Evolutionary conservation across 2,329 filamentous ascomycete species (phyloP), one percentile per base, ranked within the genome.

Genomic region (Diatrype stigma): DNA sequence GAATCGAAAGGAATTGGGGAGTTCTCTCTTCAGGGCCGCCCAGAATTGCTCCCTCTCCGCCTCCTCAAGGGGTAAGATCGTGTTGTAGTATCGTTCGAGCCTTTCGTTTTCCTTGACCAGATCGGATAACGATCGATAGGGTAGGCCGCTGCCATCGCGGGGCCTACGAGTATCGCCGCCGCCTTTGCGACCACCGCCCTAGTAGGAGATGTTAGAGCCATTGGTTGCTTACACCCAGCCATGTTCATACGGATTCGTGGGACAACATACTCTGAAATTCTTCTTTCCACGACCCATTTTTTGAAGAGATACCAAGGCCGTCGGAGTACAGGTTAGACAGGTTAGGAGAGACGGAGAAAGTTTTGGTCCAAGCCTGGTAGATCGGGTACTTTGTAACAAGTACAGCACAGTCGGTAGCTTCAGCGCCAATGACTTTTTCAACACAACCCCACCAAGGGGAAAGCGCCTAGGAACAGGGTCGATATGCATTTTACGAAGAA

Each of bases 1-100:
- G 73, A 99, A 99, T 55, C 94, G 85, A 76, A 97, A 99, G 71
- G 92, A 96, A 75, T 96, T 97, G 50, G 94, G 94, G 47, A 99
- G 76, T 67, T 97, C 92, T 57, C 86, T 83, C 63, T 85, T 83
- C 67, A 97, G 76, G 1, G 88, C 83, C 35, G 81, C 80, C 94
- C 94, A 99, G 72, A 96, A 97, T 10, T 81, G 78, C 51, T 84
- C 77, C 63, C 82, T 84, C 73, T 97, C 93, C 44, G 86, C 83
- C 46, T 91, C 88, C 1, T 87, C 79, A 7, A 97, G 74, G 52
- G 91, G 81, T 6, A 89, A 79, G 28, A 92, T 78, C 55, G 80
- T 76, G 67, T 95, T 86, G 77, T 99, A 99, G 75, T 88, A 97
- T 57, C 78, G 77, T 73, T 97, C 87, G 57, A 96, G 87, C 62